Evolutionary conservation across 2,329 filamentous ascomycete genomes (phyloP).

Genomic region (Phialemonium atrogriseum): DNA sequence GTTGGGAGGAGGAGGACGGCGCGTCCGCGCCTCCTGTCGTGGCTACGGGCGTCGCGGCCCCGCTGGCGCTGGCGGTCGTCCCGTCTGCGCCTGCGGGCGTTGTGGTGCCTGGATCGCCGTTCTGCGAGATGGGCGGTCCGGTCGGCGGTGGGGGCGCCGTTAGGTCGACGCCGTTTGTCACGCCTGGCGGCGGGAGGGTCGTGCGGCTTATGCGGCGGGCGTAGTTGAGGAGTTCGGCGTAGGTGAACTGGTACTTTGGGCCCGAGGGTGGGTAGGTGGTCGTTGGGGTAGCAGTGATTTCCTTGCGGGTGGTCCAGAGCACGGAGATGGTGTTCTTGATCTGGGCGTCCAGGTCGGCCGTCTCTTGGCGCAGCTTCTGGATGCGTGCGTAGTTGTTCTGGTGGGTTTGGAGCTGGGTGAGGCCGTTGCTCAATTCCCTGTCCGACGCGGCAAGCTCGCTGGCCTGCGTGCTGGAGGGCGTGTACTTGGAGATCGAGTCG

Average conservation of each 20-base stretch:
- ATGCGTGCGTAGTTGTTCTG: conserved; percentile 68
- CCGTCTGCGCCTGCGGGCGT: conserved; percentile 16
- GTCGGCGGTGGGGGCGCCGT: conserved; percentile 19
- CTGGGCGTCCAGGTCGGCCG: conserved; percentile 58
- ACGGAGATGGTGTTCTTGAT: conserved; percentile 62
- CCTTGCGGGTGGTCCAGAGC: conserved; percentile 65
- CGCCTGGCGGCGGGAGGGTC: conserved; percentile 60
- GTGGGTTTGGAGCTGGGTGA: conserved; percentile 61
- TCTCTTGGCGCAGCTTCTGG: conserved; percentile 57
- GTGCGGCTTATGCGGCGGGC: conserved; percentile 74
- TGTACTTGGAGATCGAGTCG: conserved; percentile 75
- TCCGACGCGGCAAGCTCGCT: conserved; percentile 65
- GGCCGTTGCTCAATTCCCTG: conserved; percentile 53
- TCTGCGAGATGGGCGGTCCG: conserved; percentile 2
- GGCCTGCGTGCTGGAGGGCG: conserved; percentile 60
- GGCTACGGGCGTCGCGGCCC: conserved; percentile 5
- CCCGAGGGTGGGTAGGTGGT: conserved; percentile 30
- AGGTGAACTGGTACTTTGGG: conserved; percentile 50
- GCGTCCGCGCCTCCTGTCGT: conserved; percentile 12
- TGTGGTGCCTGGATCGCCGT: too few relatives aligned
- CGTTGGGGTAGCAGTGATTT: conserved; percentile 56
- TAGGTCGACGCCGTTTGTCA: conserved; percentile 29
- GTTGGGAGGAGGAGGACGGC: conserved; percentile 3
- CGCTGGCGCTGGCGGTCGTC: too few relatives aligned
- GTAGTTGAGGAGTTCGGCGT: conserved; percentile 67